Evolutionary conservation across 139 green algal species (phyloP), one percentile per base, ranked within the genome.

Genomic region (Chlamydomonas schloesseri): DNA sequence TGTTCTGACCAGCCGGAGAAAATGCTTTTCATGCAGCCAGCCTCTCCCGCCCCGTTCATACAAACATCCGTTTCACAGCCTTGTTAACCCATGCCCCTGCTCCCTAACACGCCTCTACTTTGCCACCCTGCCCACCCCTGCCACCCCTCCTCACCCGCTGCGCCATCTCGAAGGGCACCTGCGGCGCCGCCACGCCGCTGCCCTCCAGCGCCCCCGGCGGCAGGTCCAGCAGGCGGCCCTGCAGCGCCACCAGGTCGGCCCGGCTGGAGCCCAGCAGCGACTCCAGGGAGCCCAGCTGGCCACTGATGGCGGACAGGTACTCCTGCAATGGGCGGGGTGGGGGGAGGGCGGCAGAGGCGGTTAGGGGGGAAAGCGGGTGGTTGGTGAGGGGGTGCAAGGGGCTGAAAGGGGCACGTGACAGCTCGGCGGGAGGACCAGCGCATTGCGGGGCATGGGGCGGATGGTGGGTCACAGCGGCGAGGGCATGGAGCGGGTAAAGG

Each of bases 141-240:
- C 55, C 55, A 26, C 21, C 69, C 36, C 10, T 28, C 5, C 36
- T 17, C 71, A 78, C 80, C 47, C 78, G 71, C 55, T 74, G 53
- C 21, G 80, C 53, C 3, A 60, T 55, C 50, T 86, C 68, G 68
- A 71, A 86, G 21, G 33, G 24, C 80, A 86, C 34, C 24, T 23
- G 20, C 15, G 68, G 80, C 47, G 64, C 60, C 47, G 36, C 33
- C 47, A 47, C 50, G 34, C 10, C 28, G 33, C 55, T 85, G 20
- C 80, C 80, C 50, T 86, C 68, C 80, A 86, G 50, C 24, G 34
- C 24, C 14, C 20, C 69, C 1, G 68, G 37, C 2, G 28, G 9
- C 80, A 78, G 17, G 26, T 71, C 80, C 68, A 77, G 67, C 67
- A 86, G 80, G 21, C 80, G 68, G 6, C 50, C 42, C 47, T 86